Percentiles rank a stretch among this genome's conserved stretches.
Conservation (phyloP, 768 basidiomycete species). For the Macrolepiota fuliginosa region DNA sequence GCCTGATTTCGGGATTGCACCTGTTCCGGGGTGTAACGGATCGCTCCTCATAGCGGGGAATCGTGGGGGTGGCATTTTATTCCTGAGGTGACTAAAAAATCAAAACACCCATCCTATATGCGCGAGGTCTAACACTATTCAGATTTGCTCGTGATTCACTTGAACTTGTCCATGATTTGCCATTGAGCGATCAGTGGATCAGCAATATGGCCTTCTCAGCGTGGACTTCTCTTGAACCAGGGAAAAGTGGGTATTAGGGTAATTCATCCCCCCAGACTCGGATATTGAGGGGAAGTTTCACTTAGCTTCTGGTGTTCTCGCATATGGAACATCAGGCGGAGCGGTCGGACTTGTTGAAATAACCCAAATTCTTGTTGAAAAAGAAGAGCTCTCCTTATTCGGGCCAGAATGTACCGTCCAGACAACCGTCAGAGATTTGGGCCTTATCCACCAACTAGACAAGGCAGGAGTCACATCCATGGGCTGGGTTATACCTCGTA, state of each 20-base stretch:
- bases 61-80: slow-evolving; percentile 59
- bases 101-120: background rate
- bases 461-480: slow-evolving; percentile 48
- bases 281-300: background rate
- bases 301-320: slow-evolving; percentile 56
- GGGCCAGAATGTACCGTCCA: slow-evolving; percentile 32
- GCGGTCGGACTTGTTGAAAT: slow-evolving; percentile 54
- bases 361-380: slow-evolving; percentile 39
- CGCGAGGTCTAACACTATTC: background rate
- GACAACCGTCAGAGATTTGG: slow-evolving; percentile 27
- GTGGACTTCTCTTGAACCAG: slow-evolving; percentile 41
- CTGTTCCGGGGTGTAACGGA: slow-evolving; percentile 48
- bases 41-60: slow-evolving; percentile 72
- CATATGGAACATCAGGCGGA: slow-evolving; percentile 60
- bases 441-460: slow-evolving; percentile 33
- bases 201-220: slow-evolving; percentile 57
- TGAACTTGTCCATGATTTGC: slow-evolving; percentile 30
- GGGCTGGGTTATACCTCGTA: slow-evolving; percentile 47
- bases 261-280: background rate
- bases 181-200: slow-evolving; percentile 60
- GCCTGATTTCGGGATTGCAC: slow-evolving; percentile 50
- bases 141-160: background rate
- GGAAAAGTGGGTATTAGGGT: slow-evolving; percentile 37
- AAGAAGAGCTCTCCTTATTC: slow-evolving; percentile 24
- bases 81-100: slow-evolving; percentile 47